Evolutionary conservation across 1,284 basidiomycete genomes (phyloP).

Genomic region (Fomitopsis palustris): DNA sequence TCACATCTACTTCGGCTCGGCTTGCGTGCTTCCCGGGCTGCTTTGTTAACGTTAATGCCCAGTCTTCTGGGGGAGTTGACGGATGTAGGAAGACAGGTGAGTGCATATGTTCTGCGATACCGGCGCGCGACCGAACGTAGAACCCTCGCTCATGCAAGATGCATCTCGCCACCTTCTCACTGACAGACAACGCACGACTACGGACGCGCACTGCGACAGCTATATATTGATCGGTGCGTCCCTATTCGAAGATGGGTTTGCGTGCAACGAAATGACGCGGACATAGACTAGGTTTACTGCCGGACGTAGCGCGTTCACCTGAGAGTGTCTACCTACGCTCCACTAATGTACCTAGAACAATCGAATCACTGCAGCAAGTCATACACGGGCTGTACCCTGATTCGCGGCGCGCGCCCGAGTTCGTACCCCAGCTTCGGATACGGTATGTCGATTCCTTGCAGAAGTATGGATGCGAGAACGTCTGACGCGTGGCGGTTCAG

Average conservation of each 20-base stretch:
- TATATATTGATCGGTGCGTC: conserved; percentile 71
- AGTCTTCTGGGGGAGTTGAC: conserved; percentile 80
- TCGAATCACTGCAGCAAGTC: conserved; percentile 74
- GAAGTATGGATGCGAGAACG: not conserved
- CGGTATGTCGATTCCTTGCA: conserved; percentile 38
- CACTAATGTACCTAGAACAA: conserved; percentile 76
- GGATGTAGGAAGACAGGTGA: conserved; percentile 68
- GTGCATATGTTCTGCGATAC: conserved; percentile 1
- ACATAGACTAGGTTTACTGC: conserved; percentile 60
- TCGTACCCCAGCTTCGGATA: conserved; percentile 51
- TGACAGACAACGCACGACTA: conserved; percentile 64
- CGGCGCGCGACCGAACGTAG: conserved; percentile 5
- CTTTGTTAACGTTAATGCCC: not conserved
- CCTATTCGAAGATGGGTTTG: not conserved
- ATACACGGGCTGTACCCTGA: conserved; percentile 69
- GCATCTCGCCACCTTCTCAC: not conserved
- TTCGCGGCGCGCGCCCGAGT: conserved; percentile 40
- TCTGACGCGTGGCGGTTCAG: conserved; percentile 29
- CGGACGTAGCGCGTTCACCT: conserved; percentile 45
- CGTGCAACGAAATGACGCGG: not conserved
- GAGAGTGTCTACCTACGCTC: conserved; percentile 63
- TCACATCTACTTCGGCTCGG: not conserved
- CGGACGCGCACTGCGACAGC: conserved; percentile 55
- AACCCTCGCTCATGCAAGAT: not conserved
- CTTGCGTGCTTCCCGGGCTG: conserved; percentile 3